Conservation (phyloP, 768 basidiomycete genomes). For the Suillus paluster region DNA sequence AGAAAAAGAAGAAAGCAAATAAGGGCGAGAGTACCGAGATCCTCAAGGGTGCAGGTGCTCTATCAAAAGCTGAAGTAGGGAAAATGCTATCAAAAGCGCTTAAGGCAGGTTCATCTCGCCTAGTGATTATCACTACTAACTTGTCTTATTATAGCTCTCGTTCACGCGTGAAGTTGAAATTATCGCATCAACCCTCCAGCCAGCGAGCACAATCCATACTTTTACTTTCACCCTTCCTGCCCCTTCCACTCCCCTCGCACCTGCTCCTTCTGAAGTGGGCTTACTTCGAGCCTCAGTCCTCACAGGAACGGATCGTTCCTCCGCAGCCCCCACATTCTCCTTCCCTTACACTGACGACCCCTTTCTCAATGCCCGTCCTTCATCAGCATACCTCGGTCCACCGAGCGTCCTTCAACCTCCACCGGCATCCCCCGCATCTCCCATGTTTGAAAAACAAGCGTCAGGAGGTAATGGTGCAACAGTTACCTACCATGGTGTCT, state of each 20-base stretch:
- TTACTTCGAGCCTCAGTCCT: slow-evolving; percentile 77
- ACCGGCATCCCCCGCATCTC: slow-evolving; percentile 26
- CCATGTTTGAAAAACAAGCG: slow-evolving; percentile 37
- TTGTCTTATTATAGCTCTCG: slow-evolving; percentile 60
- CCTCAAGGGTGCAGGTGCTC: slow-evolving; percentile 77
- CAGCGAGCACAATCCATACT: slow-evolving; percentile 89
- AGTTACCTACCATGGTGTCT: slow-evolving; percentile 87
- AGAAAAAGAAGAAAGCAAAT: slow-evolving; percentile 68
- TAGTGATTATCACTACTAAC: background rate
- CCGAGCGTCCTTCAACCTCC: slow-evolving; percentile 58
- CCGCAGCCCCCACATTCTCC: slow-evolving; percentile 67
- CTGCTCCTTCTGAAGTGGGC: slow-evolving; percentile 62
- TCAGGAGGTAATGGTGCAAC: slow-evolving; percentile 42
- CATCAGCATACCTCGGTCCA: slow-evolving; percentile 82
- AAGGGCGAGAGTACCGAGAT: slow-evolving; percentile 59
- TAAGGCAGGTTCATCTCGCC: slow-evolving; percentile 56
- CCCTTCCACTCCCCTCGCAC: slow-evolving; percentile 74
- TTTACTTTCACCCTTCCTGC: slow-evolving; percentile 89
- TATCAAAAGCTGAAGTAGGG: slow-evolving; percentile 84
- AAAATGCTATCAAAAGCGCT: slow-evolving; percentile 92
- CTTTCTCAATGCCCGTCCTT: slow-evolving; percentile 68
- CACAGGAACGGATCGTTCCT: slow-evolving; percentile 62
- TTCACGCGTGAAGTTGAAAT: slow-evolving; percentile 93
- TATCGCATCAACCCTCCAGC: slow-evolving; percentile 92
- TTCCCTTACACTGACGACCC: slow-evolving; percentile 80